phyloP scores from a whole-genome alignment of 805 yeast genomes.

The Yamadazyma sp. region DNA sequence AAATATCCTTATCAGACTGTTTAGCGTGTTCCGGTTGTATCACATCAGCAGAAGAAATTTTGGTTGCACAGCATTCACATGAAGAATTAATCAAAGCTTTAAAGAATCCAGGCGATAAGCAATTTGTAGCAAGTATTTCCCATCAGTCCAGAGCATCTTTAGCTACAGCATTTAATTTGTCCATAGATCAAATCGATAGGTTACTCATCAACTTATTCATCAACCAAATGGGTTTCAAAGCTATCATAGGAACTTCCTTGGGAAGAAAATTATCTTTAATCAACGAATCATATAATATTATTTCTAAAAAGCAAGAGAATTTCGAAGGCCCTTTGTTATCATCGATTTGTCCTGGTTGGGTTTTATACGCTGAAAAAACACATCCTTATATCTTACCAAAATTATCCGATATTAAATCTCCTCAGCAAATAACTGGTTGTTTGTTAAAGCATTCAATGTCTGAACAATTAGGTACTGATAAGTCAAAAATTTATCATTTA shows the following conservation, averaged over 20 bases:
- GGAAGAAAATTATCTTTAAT: conserved; percentile 69
- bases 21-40: conserved; percentile 96
- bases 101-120: conserved; percentile 26
- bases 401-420: conserved; percentile 74
- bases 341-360: conserved; percentile 94
- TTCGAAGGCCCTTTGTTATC: conserved; percentile 53
- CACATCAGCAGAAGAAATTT: conserved; percentile 93
- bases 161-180: conserved; percentile 59
- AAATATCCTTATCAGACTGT: conserved; percentile 87
- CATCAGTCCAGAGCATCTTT: conserved; percentile 86
- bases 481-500: conserved; percentile 64
- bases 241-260: conserved; percentile 79
- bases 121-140: conserved; percentile 73
- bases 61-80: conserved; percentile 88
- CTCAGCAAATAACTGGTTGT: conserved; percentile 90
- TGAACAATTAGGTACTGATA: conserved; percentile 22
- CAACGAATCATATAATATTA: conserved; percentile 39
- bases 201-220: conserved; percentile 57
- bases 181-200: conserved; percentile 57
- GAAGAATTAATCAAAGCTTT: conserved; percentile 67
- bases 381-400: conserved; percentile 78
- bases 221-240: conserved; percentile 60
- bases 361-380: conserved; percentile 91
- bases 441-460: conserved; percentile 56
- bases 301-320: conserved; percentile 37